phyloP scores from a whole-genome alignment of 1,284 basidiomycete genomes.

The Salmacisia buchloeana region DNA sequence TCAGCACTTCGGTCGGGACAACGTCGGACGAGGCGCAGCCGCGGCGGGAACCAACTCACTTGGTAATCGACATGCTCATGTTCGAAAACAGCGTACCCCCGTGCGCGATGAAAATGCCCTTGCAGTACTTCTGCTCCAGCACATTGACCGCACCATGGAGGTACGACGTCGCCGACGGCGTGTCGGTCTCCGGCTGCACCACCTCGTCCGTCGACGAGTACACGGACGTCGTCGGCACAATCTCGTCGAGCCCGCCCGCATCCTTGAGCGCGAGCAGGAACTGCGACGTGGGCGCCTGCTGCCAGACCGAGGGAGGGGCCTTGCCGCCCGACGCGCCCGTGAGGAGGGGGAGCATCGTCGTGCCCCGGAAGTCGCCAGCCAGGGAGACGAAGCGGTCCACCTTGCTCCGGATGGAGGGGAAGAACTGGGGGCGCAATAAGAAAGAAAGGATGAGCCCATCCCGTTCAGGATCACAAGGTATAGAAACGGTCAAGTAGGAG shows the following conservation, averaged over 20 bases:
- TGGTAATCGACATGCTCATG: too few species aligned
- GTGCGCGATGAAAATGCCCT: too few species aligned
- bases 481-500: too few species aligned
- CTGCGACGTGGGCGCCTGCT: slow-evolving; percentile 17
- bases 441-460: neutral
- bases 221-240: slow-evolving; percentile 25
- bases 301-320: slow-evolving; percentile 15
- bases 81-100: slow-evolving; percentile 8
- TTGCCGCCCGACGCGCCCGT: neutral
- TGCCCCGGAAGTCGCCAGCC: slow-evolving; percentile 25
- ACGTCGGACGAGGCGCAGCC: too few species aligned
- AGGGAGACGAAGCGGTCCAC: slow-evolving; percentile 20
- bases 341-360: slow-evolving; percentile 10
- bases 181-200: slow-evolving; percentile 19
- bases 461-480: neutral
- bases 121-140: slow-evolving; percentile 22
- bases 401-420: slow-evolving; percentile 18
- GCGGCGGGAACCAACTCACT: too few species aligned
- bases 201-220: slow-evolving; percentile 21
- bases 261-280: slow-evolving; percentile 17
- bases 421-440: slow-evolving; percentile 11
- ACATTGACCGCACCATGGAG: slow-evolving; percentile 19
- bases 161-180: slow-evolving; percentile 14
- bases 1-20: too few species aligned
- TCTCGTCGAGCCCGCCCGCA: slow-evolving; percentile 20